Conservation (phyloP, 1,139 yeast genomes). For the Magnusiomyces magnusii region DNA sequence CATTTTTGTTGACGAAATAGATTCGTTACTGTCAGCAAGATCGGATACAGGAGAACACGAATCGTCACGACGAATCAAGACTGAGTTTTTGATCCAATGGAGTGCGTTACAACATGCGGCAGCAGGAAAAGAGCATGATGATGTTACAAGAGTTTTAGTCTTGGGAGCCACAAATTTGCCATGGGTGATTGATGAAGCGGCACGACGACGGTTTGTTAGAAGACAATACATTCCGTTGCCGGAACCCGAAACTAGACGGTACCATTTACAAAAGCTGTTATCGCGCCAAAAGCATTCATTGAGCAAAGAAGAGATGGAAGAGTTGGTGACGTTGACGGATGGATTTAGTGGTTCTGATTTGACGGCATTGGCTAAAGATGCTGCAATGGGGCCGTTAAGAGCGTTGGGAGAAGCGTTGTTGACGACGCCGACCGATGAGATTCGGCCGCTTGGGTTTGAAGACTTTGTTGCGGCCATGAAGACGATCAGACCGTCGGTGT, state of each 20-base stretch:
- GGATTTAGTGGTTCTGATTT: conserved; percentile 93
- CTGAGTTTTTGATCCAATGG: conserved; percentile 95
- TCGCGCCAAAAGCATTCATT: conserved; percentile 66
- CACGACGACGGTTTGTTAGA: conserved; percentile 86
- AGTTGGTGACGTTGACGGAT: conserved; percentile 55
- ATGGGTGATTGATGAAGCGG: conserved; percentile 98
- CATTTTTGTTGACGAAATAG: conserved; percentile 94
- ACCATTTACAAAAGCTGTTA: conserved; percentile 64
- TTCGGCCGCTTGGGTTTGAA: conserved; percentile 65
- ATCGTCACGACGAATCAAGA: conserved; percentile 86
- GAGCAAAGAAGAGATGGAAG: conserved; percentile 52
- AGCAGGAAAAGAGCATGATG: conserved; percentile 56
- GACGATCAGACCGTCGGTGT: conserved; percentile 88
- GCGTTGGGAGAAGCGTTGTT: conserved; percentile 83
- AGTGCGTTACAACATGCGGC: conserved; percentile 90
- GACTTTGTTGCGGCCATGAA: conserved; percentile 76
- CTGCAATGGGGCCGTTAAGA: conserved; percentile 97
- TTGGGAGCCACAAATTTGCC: conserved; percentile 96
- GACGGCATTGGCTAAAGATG: conserved; percentile 93
- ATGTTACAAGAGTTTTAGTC: conserved; percentile 71
- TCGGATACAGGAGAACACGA: conserved; percentile 84
- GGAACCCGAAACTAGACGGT: conserved; percentile 69
- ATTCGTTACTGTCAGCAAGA: conserved; percentile 77
- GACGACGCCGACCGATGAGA: conserved; percentile 77
- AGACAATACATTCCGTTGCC: conserved; percentile 95